Evolutionary conservation across 2,329 filamentous ascomycete genomes (phyloP), one percentile per base, ranked within the genome.

Genomic region (Fusarium sp.): DNA sequence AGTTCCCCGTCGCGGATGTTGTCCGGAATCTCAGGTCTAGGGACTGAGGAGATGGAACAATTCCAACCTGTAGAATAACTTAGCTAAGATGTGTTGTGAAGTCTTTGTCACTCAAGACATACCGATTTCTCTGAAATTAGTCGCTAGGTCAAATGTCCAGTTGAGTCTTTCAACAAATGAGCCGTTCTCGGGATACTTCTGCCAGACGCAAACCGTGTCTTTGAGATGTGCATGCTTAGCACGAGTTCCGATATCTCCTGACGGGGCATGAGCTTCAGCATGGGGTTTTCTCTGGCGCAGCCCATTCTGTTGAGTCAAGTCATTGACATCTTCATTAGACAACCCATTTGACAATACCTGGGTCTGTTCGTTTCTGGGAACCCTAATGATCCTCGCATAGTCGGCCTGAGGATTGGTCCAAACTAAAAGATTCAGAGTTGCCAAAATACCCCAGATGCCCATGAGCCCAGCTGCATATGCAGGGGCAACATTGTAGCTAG

Each of bases 331-430:
- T 17, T 34, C 43, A 8, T 45, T 38, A 8, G 47, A 8, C 17
- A 4, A 14, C 2, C 39, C 49, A 24, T 53, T 61, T 34, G 23
- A 21, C 12, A 17, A 19, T 24, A 32, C 26, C 26, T 28, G 38
- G 14, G 9, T 23, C 26, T 67, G 28, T 30, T 32, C 42, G 12
- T 38, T 46, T 34, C 20, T 66, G 53, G 62, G 58, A 30, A 79
- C 73, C 58, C 77, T 81, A 52, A 83, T 75, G 0, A 85, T 80
- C 64, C 87, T 82, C 62, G 82, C 85, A 1, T 83, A 83, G 20
- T 87, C 84, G 72, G 83, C 84, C 73, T 89, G 88, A 5, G 87
- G 86, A 19, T 79, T 77, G 44, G 80, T 83, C 77, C 85, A 86
- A 3, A 89, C 74, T 23, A 90, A 74, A 70, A 86, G 73, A 20